Evolutionary conservation across 73 alveolate genomes (phyloP), one percentile per base, ranked within the genome.

Genomic region (Paramecium bursaria): DNA sequence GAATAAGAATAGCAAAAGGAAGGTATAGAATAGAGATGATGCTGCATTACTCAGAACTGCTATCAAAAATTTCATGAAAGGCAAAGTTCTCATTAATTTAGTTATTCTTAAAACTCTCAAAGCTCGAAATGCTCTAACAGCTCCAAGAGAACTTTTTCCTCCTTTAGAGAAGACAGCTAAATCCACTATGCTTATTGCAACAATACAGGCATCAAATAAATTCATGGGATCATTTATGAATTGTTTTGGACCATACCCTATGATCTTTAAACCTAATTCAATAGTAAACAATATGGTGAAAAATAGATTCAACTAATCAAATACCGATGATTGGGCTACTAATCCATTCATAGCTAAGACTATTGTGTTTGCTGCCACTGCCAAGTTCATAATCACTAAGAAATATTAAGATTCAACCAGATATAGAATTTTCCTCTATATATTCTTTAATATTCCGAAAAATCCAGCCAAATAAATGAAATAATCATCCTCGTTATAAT

Each of bases 61-160:
- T 2, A 93, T 88, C 74, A 93, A 85, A 23, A 82, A 74, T 61
- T 87, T 86, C 98, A 93, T 93, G 10, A 92, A 92, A 53, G 87
- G 50, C 33, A 93, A 73, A 35, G 93, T 86, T 54, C 96, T 73
- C 47, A 93, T 74, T 31, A 93, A 86, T 27, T 94, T 79, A 3
- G 98, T 95, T 19, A 93, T 96, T 75, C 98, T 85, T 57, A 93
- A 86, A 0, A 93, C 92, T 61, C 98, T 93, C 46, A 93, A 90
- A 19, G 92, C 93, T 80, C 98, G 75, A 25, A 93, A 85, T 13
- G 92, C 75, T 86, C 96, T 88, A 54, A 94, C 85, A 0, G 91
- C 91, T 13, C 79, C 44, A 15, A 85, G 48, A 13, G 87, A 47
- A 11, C 86, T 53, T 48, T 51, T 51, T 13, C 91, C 90, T 57